These are phyloP conservation scores for Hippophae gyantsensis DNA, from an alignment of 306 rosid genomes.

Conservation along the genomic window DNA sequence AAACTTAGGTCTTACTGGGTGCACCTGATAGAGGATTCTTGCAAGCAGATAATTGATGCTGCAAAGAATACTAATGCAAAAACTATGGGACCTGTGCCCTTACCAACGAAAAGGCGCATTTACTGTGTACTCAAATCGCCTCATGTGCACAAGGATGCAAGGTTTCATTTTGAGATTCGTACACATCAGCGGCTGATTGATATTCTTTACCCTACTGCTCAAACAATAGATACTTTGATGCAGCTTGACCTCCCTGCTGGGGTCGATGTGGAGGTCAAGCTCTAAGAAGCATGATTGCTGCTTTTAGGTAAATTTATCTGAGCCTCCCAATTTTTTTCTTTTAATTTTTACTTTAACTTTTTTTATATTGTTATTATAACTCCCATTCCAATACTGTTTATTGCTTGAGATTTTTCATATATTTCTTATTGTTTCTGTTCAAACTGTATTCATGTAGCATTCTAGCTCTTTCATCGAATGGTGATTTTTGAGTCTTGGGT, in stretches of 20 bases:
- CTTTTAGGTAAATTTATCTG: background rate
- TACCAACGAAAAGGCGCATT: conserved; percentile 81
- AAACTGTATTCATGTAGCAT: too few species aligned
- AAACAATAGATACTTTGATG: conserved; percentile 92
- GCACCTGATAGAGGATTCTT: conserved; percentile 84
- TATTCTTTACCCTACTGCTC: conserved; percentile 89
- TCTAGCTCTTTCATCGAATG: too few species aligned
- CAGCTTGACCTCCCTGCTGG: conserved; percentile 97
- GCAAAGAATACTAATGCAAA: conserved; percentile 88
- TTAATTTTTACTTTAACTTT: too few species aligned
- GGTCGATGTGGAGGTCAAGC: conserved; percentile 97
- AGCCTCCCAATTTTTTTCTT: too few species aligned
- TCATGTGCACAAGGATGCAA: conserved; percentile 86
- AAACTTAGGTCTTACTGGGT: conserved; percentile 95
- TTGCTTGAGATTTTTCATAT: too few species aligned
- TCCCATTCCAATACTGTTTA: too few species aligned
- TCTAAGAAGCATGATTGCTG: conserved; percentile 27
- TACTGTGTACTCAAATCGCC: conserved; percentile 89
- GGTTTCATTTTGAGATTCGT: conserved; percentile 88
- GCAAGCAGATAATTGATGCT: conserved; percentile 95
- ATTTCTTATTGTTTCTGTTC: too few species aligned
- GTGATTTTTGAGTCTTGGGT: too few species aligned
- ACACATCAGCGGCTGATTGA: conserved; percentile 95
- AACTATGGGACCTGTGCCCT: conserved; percentile 97
- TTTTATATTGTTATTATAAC: too few species aligned